Evolutionary conservation across 192 early-diverging fungal genomes (phyloP), one percentile per base, ranked within the genome.

Genomic region (Backusella macrospora): DNA sequence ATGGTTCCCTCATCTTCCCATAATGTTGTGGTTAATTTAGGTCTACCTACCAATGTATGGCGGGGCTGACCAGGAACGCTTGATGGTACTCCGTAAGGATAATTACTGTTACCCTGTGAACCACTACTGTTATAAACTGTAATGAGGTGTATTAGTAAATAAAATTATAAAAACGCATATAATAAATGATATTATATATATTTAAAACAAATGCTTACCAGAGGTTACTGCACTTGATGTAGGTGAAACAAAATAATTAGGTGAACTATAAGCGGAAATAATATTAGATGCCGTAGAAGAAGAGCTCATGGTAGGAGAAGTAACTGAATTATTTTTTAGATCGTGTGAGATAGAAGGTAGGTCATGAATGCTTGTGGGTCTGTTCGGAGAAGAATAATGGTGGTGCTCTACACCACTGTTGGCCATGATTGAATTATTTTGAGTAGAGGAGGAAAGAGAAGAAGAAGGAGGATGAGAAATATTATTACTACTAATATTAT

Each of bases 1-100:
- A 91, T 80, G 3, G 92, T 94, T 44, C 87, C 84, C 81, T 94
- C 92, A 81, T 94, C 92, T 80, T 94, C 92, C 92, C 92, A 94
- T 68, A 94, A 83, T 42, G 91, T 92, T 13, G 91, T 92, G 14
- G 91, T 93, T 74, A 84, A 80, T 79, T 78, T 87, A 47, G 78
- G 87, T 67, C 76, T 83, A 68, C 71, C 80, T 37, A 75, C 34
- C 14, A 75, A 59, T 18, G 48, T 63, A 64, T 63, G 49, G 13
- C 62, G 72, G 46, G 45, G 15, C 9, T 43, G 45, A 1, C 62
- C 62, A 73, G 66, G 42, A 18, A 34, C 14, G 46, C 18, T 68
- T 46, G 66, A 26, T 18, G 42, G 42, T 23, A 68, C 2, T 68
- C 66, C 66, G 45, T 68, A 68, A 43, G 66, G 39, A 1, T 39